A percentile compares a stretch with the other conserved stretches of the same genome.
These are phyloP conservation scores for Colletotrichum sojae DNA, from an alignment of 2,329 filamentous ascomycete genomes.

Conservation along the genomic window DNA sequence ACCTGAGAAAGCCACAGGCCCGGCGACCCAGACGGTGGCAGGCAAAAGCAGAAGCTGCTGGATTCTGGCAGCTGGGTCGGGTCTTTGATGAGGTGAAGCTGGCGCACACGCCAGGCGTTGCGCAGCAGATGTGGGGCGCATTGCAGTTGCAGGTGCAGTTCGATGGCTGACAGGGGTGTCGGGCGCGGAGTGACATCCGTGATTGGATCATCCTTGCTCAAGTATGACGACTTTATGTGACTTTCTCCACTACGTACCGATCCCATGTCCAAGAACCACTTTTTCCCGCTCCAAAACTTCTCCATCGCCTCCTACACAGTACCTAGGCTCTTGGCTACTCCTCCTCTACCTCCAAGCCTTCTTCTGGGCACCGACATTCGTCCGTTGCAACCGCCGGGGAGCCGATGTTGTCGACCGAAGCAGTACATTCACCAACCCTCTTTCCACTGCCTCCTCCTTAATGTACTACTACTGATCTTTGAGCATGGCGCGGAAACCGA, in stretches of 20 bases:
- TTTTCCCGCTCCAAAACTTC: conserved; percentile 33
- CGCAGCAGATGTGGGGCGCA: conserved; percentile 29
- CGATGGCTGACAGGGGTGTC: conserved; percentile 33
- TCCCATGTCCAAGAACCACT: conserved; percentile 27
- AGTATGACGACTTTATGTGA: conserved; percentile 36
- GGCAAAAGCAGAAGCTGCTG: conserved; percentile 9
- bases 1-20: conserved; percentile 10
- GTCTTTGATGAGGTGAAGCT: conserved; percentile 24
- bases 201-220: conserved; percentile 37
- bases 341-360: too few relatives aligned
- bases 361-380: conserved; percentile 1
- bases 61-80: background rate
- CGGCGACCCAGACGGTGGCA: background rate
- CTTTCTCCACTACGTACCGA: conserved; percentile 6
- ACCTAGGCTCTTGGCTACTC: too few relatives aligned
- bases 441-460: too few relatives aligned
- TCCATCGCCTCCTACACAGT: conserved; percentile 5
- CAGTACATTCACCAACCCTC: too few relatives aligned
- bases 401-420: background rate
- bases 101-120: conserved; percentile 27
- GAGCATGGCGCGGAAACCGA: too few relatives aligned
- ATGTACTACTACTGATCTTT: too few relatives aligned
- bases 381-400: conserved; percentile 7
- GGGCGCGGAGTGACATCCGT: conserved; percentile 23
- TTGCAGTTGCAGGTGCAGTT: conserved; percentile 35